Base-by-base conservation (phyloP, 352 stramenopile genomes). In the Phytophthora rubi region DNA sequence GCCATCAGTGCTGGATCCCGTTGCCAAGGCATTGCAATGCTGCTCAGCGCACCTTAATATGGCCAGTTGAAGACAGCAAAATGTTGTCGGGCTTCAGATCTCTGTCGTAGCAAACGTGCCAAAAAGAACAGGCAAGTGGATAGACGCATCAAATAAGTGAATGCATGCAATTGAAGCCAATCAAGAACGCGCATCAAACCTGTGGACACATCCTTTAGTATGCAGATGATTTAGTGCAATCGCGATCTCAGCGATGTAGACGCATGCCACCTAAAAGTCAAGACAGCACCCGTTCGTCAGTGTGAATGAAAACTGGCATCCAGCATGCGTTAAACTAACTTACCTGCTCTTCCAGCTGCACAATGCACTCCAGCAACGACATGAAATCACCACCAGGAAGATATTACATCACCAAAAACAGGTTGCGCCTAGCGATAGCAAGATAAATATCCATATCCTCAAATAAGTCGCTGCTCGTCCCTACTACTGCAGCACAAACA, bases 321-420 rank as follows among this genome's bases (percentile, higher is more conserved):
- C 39, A 33, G n/a, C 16, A 16, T 52, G 39, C 18, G 62, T 33
- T 54, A 9, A 13, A 1, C 51, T 53, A 55, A 5, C 47, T 58
- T 52, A 94, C 86, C 77, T 94, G 82, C 64, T 96, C 89, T 81
- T 96, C 86, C 4, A 96, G 64, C 42, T 94, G 87, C n/a, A 94
- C 89, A 52, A 96, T 94, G 51, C 85, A 96, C 61, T 96, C 89
- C 7, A 97, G 58, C 49, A 97, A 72, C 15, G 91, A 95, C 83
- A 97, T 96, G 47, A 97, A 96, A 70, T 97, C 91, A 30, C 92
- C 92, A 9, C 92, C 92, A 45, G 89, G 87, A 6, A 96, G 76
- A 70, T 97, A 98, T 35, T 97, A 90, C 90, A 97, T 98, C 52
- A 96, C 90, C 33, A 97, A 76, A 66, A 96, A 97, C 16, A 98